phyloP scores from a whole-genome alignment of 768 basidiomycete genomes.

The Pisolithus orientalis region DNA sequence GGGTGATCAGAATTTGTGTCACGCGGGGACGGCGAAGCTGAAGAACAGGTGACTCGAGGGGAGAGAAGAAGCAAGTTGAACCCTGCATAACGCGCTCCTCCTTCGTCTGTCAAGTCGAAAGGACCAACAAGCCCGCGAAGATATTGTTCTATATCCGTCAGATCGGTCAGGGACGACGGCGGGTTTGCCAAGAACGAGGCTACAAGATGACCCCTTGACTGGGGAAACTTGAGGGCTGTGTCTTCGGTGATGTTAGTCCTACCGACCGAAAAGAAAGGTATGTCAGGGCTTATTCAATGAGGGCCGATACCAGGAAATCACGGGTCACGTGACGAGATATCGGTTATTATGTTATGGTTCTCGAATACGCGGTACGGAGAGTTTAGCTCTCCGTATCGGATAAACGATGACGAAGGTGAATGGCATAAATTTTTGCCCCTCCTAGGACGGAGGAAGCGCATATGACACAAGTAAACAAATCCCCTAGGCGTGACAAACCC shows the following conservation, averaged over 20 bases:
- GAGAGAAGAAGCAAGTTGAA: constrained; percentile 75
- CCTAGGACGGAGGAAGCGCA: background rate
- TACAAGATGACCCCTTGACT: constrained; percentile 62
- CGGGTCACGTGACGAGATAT: too few species aligned
- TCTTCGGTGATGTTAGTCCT: constrained; percentile 86
- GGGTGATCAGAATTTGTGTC: too few species aligned
- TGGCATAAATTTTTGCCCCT: too few species aligned
- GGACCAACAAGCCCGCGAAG: constrained; percentile 34
- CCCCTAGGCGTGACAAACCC: too few species aligned
- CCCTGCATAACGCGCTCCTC: constrained; percentile 47
- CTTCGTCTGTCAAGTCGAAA: background rate
- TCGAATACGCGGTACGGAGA: too few species aligned
- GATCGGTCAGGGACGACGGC: constrained; percentile 35
- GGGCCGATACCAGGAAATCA: too few species aligned
- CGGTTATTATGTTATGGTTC: too few species aligned
- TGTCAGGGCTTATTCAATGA: too few species aligned
- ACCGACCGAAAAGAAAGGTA: constrained; percentile 1
- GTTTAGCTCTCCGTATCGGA: too few species aligned
- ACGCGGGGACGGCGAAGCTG: background rate
- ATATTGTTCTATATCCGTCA: constrained; percentile 30
- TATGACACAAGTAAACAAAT: background rate
- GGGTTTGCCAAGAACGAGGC: constrained; percentile 61
- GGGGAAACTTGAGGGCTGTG: constrained; percentile 34
- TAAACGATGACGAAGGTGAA: too few species aligned
- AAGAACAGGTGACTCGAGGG: background rate